phyloP scores from a whole-genome alignment of 352 stramenopile genomes.

The Phytophthora pistaciae region DNA sequence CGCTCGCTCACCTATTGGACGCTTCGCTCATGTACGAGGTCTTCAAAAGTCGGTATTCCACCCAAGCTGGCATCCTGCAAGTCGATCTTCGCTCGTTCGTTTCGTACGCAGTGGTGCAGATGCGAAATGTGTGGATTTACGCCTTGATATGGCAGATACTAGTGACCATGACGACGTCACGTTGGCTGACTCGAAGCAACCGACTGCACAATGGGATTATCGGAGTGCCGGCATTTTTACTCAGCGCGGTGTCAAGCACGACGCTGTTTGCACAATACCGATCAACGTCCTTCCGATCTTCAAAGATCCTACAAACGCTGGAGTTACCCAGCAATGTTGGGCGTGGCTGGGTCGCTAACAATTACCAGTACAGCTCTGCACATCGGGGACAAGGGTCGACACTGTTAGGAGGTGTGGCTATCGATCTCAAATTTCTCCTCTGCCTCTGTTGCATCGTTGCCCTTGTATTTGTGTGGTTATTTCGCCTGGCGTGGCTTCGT shows the following conservation, averaged over 20 bases:
- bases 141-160: slow-evolving; percentile 33
- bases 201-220: slow-evolving; percentile 19
- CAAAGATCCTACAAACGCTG: slow-evolving; percentile 9
- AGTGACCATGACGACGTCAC: slow-evolving; percentile 12
- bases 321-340: slow-evolving; percentile 14
- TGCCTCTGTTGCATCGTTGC: slow-evolving; percentile 20
- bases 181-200: slow-evolving; percentile 4
- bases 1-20: slow-evolving; percentile 49
- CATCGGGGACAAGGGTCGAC: slow-evolving; percentile 14
- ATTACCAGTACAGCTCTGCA: neutral
- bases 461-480: neutral
- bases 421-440: slow-evolving; percentile 39
- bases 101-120: slow-evolving; percentile 40
- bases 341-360: neutral
- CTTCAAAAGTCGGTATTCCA: slow-evolving; percentile 31
- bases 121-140: slow-evolving; percentile 50
- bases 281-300: slow-evolving; percentile 17
- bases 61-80: slow-evolving; percentile 25
- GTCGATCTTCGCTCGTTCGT: slow-evolving; percentile 31
- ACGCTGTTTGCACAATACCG: slow-evolving; percentile 42
- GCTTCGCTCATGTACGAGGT: slow-evolving; percentile 41
- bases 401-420: slow-evolving; percentile 26
- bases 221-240: slow-evolving; percentile 37
- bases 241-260: slow-evolving; percentile 35
- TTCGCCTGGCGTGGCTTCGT: neutral